These are phyloP conservation scores for Ophiocordyceps polyrhachis-furcata DNA, from an alignment of 2,329 filamentous ascomycete genomes.

Conservation along the genomic window DNA sequence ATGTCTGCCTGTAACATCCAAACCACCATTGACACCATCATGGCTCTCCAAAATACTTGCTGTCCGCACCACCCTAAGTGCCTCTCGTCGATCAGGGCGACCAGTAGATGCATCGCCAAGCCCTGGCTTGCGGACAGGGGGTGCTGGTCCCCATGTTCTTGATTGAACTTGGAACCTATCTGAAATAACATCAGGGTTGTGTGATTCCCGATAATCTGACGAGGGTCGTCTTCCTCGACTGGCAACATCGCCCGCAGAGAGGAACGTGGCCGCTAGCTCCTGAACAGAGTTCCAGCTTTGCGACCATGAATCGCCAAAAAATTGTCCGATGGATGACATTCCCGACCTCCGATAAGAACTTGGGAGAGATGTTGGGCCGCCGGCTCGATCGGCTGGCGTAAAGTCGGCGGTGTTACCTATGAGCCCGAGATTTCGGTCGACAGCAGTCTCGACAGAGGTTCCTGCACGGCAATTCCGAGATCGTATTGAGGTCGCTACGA, in stretches of 20 bases:
- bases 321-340: slow-evolving; percentile 12
- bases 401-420: slow-evolving; percentile 5
- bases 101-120: slow-evolving; percentile 34
- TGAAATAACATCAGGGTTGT: slow-evolving; percentile 5
- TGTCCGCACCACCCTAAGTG: slow-evolving; percentile 34
- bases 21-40: slow-evolving; percentile 37
- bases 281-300: slow-evolving; percentile 37
- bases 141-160: slow-evolving; percentile 30
- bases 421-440: slow-evolving; percentile 10
- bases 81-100: slow-evolving; percentile 31
- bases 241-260: slow-evolving; percentile 11
- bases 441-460: slow-evolving; percentile 11
- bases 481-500: slow-evolving; percentile 21
- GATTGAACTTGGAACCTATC: slow-evolving; percentile 5
- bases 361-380: slow-evolving; percentile 3
- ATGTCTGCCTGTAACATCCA: slow-evolving; percentile 34
- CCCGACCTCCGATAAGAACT: neutral
- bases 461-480: slow-evolving; percentile 31
- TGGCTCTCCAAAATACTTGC: slow-evolving; percentile 43
- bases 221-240: neutral
- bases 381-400: slow-evolving; percentile 15
- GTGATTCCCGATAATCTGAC: slow-evolving; percentile 6
- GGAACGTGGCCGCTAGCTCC: slow-evolving; percentile 28
- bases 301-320: slow-evolving; percentile 32
- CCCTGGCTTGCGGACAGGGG: slow-evolving; percentile 19